Evolutionary conservation across 108 stramenopile genomes (phyloP), one percentile per base, ranked within the genome.

Genomic region (Pseudonitzschia delicatissima): DNA sequence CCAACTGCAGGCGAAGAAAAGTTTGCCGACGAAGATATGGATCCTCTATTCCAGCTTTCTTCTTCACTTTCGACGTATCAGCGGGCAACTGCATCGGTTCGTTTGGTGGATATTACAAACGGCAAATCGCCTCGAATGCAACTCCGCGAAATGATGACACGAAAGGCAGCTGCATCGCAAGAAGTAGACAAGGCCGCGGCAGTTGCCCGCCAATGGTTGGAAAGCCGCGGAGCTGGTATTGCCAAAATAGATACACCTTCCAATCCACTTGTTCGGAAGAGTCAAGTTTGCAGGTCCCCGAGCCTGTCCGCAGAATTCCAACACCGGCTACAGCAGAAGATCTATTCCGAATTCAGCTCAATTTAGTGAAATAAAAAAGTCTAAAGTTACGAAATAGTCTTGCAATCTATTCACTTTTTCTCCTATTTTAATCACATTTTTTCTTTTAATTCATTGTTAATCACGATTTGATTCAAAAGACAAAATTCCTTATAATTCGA

Each of bases 11-110:
- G 49, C 7, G 74, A 79, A 64, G 73, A 78, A 44, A 72, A 78
- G 51, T 34, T 34, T 35, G 62, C 64, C 18, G 75, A 76, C 31
- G 57, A 64, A 15, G 68, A 69, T 18, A 40, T 35, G 4, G 58
- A 40, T 36, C 76, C 76, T 4, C 69, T 70, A 21, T 26, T 67
- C 33, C 69, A 70, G 39, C 65, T 77, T 29, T 70, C 69, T 15
- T 68, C 77, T 53, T 73, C 78, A 23, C 48, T 80, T 5, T 72
- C 70, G 12, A 40, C 53, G 40, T 80, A 71, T 27, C 65, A 78
- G 21, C 44, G 51, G 7, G 63, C 67, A 61, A 69, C 64, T 23
- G 82, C 82, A 36, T 81, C 80, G 17, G 69, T 77, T n/a, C 66
- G 65, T 15, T 45, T 81, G 3, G 75, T 81, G 5, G 80, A 81